Conservation (phyloP, 2,329 filamentous ascomycete genomes). For the Onygenales sp. region DNA sequence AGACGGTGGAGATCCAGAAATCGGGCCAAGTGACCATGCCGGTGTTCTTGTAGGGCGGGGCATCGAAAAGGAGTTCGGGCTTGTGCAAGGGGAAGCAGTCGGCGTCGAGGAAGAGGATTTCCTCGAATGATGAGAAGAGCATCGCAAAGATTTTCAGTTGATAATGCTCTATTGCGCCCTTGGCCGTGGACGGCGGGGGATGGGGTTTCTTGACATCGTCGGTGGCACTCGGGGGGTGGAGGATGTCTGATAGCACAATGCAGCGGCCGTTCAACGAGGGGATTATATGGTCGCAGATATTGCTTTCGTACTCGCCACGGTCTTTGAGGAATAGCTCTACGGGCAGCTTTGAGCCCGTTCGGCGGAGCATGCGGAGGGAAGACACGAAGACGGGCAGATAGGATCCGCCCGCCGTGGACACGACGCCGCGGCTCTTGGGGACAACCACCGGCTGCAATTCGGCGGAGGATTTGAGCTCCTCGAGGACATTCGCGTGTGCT, state of each 20-base stretch:
- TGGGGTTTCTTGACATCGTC: not conserved
- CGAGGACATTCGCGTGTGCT: constrained; percentile 27
- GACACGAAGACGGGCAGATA: constrained; percentile 23
- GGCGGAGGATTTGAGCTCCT: constrained; percentile 15
- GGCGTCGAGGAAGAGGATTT: constrained; percentile 50
- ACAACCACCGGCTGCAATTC: constrained; percentile 21
- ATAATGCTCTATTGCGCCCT: constrained; percentile 32
- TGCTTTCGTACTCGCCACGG: constrained; percentile 18
- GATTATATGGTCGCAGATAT: constrained; percentile 22
- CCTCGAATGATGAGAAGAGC: constrained; percentile 49
- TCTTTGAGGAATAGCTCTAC: constrained; percentile 27
- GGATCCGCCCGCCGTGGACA: constrained; percentile 29
- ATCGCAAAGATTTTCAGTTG: constrained; percentile 50
- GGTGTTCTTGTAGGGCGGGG: constrained; percentile 40
- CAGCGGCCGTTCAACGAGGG: constrained; percentile 23
- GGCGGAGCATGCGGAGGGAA: constrained; percentile 24
- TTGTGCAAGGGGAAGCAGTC: constrained; percentile 45
- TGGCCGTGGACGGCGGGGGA: not conserved
- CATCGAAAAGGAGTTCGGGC: constrained; percentile 38
- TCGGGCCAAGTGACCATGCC: constrained; percentile 50
- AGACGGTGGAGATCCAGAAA: constrained; percentile 34
- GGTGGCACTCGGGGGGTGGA: not conserved
- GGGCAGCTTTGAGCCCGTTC: constrained; percentile 22
- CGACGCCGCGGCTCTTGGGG: constrained; percentile 20
- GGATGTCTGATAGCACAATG: constrained; percentile 8